A percentile compares a stretch with the other conserved stretches of the same genome.
Evolutionary conservation across 1,284 basidiomycete genomes (phyloP).

Genomic region (Ustilago cynodontis): DNA sequence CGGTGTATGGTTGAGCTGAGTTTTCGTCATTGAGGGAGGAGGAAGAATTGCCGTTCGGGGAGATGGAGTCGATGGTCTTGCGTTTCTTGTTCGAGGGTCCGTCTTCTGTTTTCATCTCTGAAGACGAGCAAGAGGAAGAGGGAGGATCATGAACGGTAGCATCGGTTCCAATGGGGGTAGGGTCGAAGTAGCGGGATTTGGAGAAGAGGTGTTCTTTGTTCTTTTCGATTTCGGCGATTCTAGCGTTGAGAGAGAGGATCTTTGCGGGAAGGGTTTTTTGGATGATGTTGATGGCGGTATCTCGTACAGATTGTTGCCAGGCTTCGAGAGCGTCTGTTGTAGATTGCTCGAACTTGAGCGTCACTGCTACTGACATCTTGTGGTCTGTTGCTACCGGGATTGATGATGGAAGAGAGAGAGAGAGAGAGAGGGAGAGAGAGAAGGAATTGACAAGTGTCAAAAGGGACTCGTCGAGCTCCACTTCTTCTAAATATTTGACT

Average conservation of each 20-base stretch:
- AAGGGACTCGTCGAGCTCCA: conserved; percentile 7
- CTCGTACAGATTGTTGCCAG: conserved; percentile 41
- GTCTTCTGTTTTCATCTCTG: not conserved
- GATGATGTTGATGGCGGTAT: conserved; percentile 45
- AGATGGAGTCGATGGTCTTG: conserved; percentile 21
- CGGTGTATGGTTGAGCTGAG: conserved; percentile 38
- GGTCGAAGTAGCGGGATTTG: conserved; percentile 37
- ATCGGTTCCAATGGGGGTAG: conserved; percentile 24
- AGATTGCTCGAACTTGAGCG: conserved; percentile 40
- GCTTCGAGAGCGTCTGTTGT: conserved; percentile 40
- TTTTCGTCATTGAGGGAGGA: conserved; percentile 1
- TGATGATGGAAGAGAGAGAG: not conserved
- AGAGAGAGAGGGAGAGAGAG: not conserved
- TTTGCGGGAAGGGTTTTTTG: conserved; percentile 48
- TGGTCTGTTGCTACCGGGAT: not conserved
- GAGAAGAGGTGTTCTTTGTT: conserved; percentile 37
- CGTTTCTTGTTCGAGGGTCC: conserved; percentile 39
- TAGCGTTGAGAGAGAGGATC: conserved; percentile 47
- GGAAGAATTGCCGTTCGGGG: conserved; percentile 15
- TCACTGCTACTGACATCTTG: conserved; percentile 45
- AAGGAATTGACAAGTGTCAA: not conserved
- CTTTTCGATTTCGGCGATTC: conserved; percentile 28
- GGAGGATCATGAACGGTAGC: conserved; percentile 20
- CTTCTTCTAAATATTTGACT: not conserved
- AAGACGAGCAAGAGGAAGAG: conserved; percentile 8